A percentile compares a stretch with the other conserved stretches of the same genome.
Conservation (phyloP, 495 filamentous ascomycete species). For the Podospora pseudopauciseta region DNA sequence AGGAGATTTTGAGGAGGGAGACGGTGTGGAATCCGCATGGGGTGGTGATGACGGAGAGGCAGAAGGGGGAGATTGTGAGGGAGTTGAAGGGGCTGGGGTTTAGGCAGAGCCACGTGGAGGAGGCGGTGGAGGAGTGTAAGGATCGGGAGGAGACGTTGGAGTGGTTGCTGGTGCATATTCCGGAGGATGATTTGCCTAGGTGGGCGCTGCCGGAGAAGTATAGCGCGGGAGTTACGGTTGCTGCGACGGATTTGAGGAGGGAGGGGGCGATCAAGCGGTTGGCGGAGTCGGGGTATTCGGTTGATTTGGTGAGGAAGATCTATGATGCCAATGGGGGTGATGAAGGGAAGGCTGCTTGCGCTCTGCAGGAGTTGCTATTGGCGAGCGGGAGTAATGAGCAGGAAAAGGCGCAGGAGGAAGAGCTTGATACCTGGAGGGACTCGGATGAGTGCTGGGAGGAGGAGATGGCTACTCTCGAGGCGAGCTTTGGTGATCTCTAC, state of each 20-base stretch:
- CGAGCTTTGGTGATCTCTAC: slow-evolving; percentile 73
- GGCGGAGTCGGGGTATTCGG: slow-evolving; percentile 73
- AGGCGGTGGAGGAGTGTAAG: slow-evolving; percentile 81
- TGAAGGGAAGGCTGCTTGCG: slow-evolving; percentile 75
- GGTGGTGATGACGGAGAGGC: slow-evolving; percentile 56
- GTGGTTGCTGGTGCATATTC: slow-evolving; percentile 94
- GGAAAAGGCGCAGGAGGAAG: slow-evolving; percentile 17
- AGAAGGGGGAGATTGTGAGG: slow-evolving; percentile 60
- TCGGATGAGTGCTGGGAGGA: slow-evolving; percentile 71
- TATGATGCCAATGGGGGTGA: slow-evolving; percentile 64
- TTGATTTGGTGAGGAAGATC: slow-evolving; percentile 72
- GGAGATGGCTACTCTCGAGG: slow-evolving; percentile 72
- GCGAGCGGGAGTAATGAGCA: slow-evolving; percentile 37
- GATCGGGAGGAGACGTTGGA: slow-evolving; percentile 86
- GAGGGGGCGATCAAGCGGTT: slow-evolving; percentile 82
- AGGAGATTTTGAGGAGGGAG: slow-evolving; percentile 69
- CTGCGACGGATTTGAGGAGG: slow-evolving; percentile 68
- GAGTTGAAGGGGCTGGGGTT: slow-evolving; percentile 77
- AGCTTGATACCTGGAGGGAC: slow-evolving; percentile 39
- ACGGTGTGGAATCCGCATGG: slow-evolving; percentile 82
- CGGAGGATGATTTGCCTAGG: slow-evolving; percentile 86
- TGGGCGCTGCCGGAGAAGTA: slow-evolving; percentile 92
- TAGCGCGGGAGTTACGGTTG: slow-evolving; percentile 79
- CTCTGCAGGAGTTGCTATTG: slow-evolving; percentile 66
- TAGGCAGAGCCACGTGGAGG: slow-evolving; percentile 79